Base-by-base conservation (phyloP, 129 eudicot genomes). In the Artemisia tridentata region DNA sequence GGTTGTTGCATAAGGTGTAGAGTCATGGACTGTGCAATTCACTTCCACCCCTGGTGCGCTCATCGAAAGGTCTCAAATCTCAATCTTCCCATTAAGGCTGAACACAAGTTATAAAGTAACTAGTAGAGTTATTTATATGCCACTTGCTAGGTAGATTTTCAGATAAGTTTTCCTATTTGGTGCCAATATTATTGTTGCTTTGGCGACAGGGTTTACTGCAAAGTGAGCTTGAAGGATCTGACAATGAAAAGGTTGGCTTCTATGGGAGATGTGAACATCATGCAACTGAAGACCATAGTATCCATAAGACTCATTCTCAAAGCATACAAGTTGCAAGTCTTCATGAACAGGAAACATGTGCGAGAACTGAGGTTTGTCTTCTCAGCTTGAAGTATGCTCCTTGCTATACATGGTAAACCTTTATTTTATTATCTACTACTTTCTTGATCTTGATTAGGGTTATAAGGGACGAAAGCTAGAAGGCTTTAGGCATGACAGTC, bases 1-100 rank as follows among this genome's bases (percentile, higher is more conserved):
- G 91, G 91, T 50, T 72, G 82, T 71, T 86, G 88, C 80, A 81
- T 83, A 77, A 67, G 66, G 60, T 86, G 91, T 68, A 71, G 91
- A 68, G 84, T 83, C 61, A 23, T 62, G 48, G 75, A 74, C 64
- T 86, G 91, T 64, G 29, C 71, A 17, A 52, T 81, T 59, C 65
- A 64, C 54, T 86, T 86, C 45, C 91, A 86, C 78, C 88, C 91
- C 20, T 86, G 91, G 91, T 86, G 91, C 48, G 88, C 91, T 43
- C 91, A 83, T 67, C 80, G 55, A 43, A 86, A 86, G 91, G 91
- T 86, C 64, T 67, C 45, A 9, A 55, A 38, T 38, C 45, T 38
- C 45, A 38, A 38, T 38, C 48, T 41, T 38, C 31, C 52, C 78
- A 49, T 43, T n/a, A 62, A 65, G 7, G 48, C 67, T 57, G 63